Evolutionary conservation across 169 alveolate genomes (phyloP), one percentile per base, ranked within the genome.

Genomic region (Plasmodium gonderi): DNA sequence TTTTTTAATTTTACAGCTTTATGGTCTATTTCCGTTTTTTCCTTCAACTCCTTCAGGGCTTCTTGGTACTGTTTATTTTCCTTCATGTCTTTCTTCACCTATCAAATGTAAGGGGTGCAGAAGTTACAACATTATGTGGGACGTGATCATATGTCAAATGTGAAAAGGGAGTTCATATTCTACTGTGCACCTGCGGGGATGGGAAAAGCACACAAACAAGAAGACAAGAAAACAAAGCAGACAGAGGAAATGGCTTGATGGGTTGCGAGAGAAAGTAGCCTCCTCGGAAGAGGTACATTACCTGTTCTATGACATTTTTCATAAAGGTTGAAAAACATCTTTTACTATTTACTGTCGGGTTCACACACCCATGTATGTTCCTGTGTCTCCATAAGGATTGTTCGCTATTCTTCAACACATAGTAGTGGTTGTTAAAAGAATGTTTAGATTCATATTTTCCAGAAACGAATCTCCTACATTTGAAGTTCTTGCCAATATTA

Each of bases 21-120:
- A 72, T 87, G 90, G 38, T 87, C 89, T 36, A 87, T 87, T 45
- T 87, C 93, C 1, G 91, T 90, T 74, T 81, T 78, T 51, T 85
- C 94, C 78, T 95, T 96, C 26, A 95, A 42, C 69, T 94, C 92
- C 44, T 95, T 93, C 89, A 95, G 79, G n/a, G 97, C 97, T 83
- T 95, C 96, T 87, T 94, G 92, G 79, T 94, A 91, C 49, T 95
- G 94, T 49, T 93, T 94, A 49, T 95, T 96, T 91, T 94, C 95
- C 75, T 93, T 95, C 96, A 95, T 78, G 92, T 95, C 97, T 82
- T 91, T 93, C 74, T 94, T 94, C 17, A 95, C 97, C 91, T 82
- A 45, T 12, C 33, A n/a, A n/a, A 12, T 23, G 36, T 7, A 26
- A 45, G 38, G 38, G 44, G 68, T 26, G 14, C 3, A 79, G 33